Evolutionary conservation across 192 early-diverging fungal genomes (phyloP).

Genomic region (Rhizophagus sp.): DNA sequence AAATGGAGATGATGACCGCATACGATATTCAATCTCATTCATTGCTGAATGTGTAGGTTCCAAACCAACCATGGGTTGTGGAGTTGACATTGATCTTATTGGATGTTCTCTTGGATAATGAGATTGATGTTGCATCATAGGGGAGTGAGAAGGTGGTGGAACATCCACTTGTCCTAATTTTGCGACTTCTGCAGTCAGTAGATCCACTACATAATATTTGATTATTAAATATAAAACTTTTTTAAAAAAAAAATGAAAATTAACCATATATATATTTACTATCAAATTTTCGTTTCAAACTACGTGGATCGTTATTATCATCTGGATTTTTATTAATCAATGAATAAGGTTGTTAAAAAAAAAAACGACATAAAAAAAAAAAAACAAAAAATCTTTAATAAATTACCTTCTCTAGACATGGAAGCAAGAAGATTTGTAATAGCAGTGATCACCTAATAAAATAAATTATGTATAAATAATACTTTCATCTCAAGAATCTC

Average conservation of each 20-base stretch:
- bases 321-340: not conserved
- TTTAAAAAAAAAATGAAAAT: not conserved
- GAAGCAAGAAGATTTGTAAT: constrained; percentile 26
- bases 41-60: constrained; percentile 5
- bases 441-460: constrained; percentile 24
- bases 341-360: not conserved
- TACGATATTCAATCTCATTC: constrained; percentile 13
- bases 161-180: constrained; percentile 25
- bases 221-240: not conserved
- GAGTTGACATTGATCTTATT: not conserved
- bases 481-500: not conserved
- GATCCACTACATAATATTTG: constrained; percentile 12
- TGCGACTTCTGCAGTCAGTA: constrained; percentile 26
- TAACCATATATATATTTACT: constrained; percentile 15
- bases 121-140: constrained; percentile 7
- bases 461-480: not conserved
- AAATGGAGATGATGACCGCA: not conserved
- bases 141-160: not conserved
- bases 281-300: constrained; percentile 30
- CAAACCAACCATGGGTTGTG: constrained; percentile 17
- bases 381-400: not conserved
- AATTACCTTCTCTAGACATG: constrained; percentile 19
- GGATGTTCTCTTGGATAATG: constrained; percentile 26
- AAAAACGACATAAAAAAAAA: not conserved
- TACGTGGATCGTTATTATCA: not conserved